A percentile compares a stretch with the other conserved stretches of the same genome.
Evolutionary conservation across 164 flowering plant species (phyloP).

Genomic region (Tetrastigma voinierianum): DNA sequence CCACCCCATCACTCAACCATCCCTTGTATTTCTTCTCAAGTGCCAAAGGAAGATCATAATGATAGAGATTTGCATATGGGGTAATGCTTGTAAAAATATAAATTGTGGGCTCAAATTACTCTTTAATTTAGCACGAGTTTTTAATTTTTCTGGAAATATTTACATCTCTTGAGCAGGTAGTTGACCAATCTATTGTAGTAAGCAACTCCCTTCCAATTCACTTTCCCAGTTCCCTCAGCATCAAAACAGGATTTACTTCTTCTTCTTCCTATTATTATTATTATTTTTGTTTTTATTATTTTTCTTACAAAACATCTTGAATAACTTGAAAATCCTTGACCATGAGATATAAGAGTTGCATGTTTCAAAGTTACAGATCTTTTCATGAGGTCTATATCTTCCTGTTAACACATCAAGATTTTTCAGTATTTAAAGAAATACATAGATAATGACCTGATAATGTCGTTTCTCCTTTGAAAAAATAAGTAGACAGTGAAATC

Average conservation of each 20-base stretch:
- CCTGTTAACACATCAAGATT: constrained; percentile 27
- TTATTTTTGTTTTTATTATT: no score
- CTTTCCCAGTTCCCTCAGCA: constrained; percentile 64
- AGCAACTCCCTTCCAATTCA: constrained; percentile 64
- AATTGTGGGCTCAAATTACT: background rate
- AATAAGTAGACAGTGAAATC: no score
- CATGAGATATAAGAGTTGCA: constrained; percentile 74
- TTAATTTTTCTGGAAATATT: background rate
- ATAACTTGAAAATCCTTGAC: constrained; percentile 65
- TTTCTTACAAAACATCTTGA: no score
- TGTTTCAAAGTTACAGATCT: constrained; percentile 55
- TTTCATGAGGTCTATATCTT: constrained; percentile 57
- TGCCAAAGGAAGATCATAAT: constrained; percentile 66
- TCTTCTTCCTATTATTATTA: no score
- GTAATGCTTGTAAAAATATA: constrained; percentile 47
- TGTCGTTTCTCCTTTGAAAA: no score
- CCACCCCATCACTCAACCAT: constrained; percentile 39
- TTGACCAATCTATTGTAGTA: constrained; percentile 62
- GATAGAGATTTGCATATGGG: constrained; percentile 73
- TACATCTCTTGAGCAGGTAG: constrained; percentile 60
- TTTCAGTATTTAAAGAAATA: no score
- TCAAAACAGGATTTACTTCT: background rate
- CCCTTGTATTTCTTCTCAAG: constrained; percentile 54
- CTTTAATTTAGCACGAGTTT: background rate
- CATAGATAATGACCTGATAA: no score